Evolutionary conservation across 805 yeast species (phyloP).

Genomic region (Lachancea kluyveri): DNA sequence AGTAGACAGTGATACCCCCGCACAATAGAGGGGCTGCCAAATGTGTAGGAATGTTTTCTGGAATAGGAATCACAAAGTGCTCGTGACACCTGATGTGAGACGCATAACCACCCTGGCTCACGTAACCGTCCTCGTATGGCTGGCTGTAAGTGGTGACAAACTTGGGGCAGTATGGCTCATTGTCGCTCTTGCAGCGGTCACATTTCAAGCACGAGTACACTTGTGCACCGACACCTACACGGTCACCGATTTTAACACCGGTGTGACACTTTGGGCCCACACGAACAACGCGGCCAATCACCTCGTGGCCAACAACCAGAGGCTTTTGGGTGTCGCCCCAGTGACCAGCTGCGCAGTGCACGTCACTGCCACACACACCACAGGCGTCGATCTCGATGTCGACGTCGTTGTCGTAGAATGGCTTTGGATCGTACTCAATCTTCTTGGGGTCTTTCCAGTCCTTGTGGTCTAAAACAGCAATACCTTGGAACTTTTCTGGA

Average conservation of each 20-base stretch:
- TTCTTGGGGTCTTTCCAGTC: slow-evolving; percentile 54
- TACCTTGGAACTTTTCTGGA: slow-evolving; percentile 50
- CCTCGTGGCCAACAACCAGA: slow-evolving; percentile 63
- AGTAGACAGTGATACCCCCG: slow-evolving; percentile 69
- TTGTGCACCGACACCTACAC: slow-evolving; percentile 49
- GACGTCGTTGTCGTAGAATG: slow-evolving; percentile 39
- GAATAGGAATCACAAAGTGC: slow-evolving; percentile 56
- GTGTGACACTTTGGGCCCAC: slow-evolving; percentile 51
- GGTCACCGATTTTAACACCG: slow-evolving; percentile 42
- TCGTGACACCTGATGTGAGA: slow-evolving; percentile 30
- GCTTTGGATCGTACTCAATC: slow-evolving; percentile 44
- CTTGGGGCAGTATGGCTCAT: slow-evolving; percentile 36
- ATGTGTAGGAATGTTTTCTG: slow-evolving; percentile 43
- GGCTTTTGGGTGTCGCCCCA: slow-evolving; percentile 23
- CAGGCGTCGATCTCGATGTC: slow-evolving; percentile 55
- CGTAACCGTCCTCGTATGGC: slow-evolving; percentile 28
- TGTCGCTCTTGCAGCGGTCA: slow-evolving; percentile 32
- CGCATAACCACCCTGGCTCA: slow-evolving; percentile 25
- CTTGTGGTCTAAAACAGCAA: slow-evolving; percentile 42
- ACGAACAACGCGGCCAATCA: slow-evolving; percentile 51
- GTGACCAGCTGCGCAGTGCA: slow-evolving; percentile 20
- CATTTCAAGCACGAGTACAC: slow-evolving; percentile 36
- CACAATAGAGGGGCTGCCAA: slow-evolving; percentile 68
- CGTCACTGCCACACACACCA: slow-evolving; percentile 64
- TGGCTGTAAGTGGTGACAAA: slow-evolving; percentile 33